Base-by-base conservation (phyloP, 2,329 filamentous ascomycete genomes). In the Colletotrichum gigasporum region DNA sequence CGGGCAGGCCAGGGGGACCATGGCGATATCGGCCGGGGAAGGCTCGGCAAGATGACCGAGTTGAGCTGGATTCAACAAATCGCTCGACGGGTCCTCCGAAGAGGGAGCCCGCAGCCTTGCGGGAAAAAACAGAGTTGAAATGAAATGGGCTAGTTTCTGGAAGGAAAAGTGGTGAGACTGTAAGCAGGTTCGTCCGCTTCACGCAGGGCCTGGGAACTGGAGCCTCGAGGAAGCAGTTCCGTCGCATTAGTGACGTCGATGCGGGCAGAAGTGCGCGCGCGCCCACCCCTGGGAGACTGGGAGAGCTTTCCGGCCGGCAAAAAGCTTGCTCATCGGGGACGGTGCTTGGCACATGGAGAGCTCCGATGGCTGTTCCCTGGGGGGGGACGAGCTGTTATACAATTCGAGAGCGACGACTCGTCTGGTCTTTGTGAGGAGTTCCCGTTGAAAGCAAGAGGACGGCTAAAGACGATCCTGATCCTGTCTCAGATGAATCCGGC, bases 201-300 rank as follows among this genome's bases (percentile, higher is more conserved):
- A 24, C 8, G 8, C 11, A 3, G 22, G 41, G 5, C 6, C 20
- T 11, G 20, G n/a, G n/a, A n/a, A n/a, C n/a, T n/a, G n/a, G n/a
- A n/a, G n/a, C n/a, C n/a, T n/a, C n/a, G n/a, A n/a, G n/a, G n/a
- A n/a, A n/a, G n/a, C n/a, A n/a, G n/a, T n/a, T 10, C 20, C 3
- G 24, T 52, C 4, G 30, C 18, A 47, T 35, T 32, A 20, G 54
- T 63, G 60, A 63, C 60, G 60, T 63, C 39, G 54, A 59, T 47
- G 54, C 37, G 54, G 54, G 54, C n/a, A 45, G 53, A 34, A 59
- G 28, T 58, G 37, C 45, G 45, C 45, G 20, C 30, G 28, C 51
- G 37, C 45, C 37, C 45, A 18, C 30, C 30, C 47, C 47, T 30
- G 42, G 16, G 28, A 26, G 26, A 12, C 18, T n/a, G 16, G 37